These are phyloP conservation scores for Chaetomiaceae sp. DNA, from an alignment of 2,329 filamentous ascomycete species.

Conservation along the genomic window DNA sequence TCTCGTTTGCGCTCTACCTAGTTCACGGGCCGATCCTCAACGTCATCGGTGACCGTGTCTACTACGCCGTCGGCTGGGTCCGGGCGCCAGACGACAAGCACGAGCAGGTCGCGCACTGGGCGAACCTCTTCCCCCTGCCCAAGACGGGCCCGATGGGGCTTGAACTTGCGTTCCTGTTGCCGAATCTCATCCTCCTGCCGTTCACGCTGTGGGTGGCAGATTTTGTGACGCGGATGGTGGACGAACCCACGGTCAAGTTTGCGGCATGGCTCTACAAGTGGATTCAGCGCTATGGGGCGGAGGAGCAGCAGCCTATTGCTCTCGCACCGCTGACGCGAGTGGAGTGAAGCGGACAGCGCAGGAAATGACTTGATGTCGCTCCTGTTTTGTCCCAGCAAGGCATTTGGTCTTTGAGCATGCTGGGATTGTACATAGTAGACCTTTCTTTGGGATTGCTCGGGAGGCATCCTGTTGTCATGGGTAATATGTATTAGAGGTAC, in stretches of 20 bases:
- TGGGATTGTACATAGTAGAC: neutral
- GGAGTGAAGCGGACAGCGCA: neutral
- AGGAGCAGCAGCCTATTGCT: constrained; percentile 17
- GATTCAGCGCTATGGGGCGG: constrained; percentile 31
- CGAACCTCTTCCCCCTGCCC: constrained; percentile 51
- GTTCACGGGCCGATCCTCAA: constrained; percentile 60
- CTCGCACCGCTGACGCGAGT: constrained; percentile 12
- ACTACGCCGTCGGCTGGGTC: constrained; percentile 55
- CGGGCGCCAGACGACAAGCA: constrained; percentile 34
- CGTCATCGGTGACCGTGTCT: constrained; percentile 58
- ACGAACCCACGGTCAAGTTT: constrained; percentile 57
- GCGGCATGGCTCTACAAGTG: constrained; percentile 53
- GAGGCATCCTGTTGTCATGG: neutral
- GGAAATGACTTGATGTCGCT: neutral
- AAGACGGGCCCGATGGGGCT: constrained; percentile 55
- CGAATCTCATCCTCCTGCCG: constrained; percentile 57
- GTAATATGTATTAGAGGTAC: neutral
- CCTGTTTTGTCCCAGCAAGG: neutral
- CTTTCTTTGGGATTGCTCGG: neutral
- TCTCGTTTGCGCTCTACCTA: constrained; percentile 61
- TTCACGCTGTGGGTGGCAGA: constrained; percentile 57
- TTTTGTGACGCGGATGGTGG: constrained; percentile 50
- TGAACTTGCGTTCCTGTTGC: constrained; percentile 55
- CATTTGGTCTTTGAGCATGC: neutral
- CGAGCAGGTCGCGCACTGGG: constrained; percentile 52